phyloP scores from a whole-genome alignment of 306 rosid genomes.

The Dalbergia cochinchinensis region DNA sequence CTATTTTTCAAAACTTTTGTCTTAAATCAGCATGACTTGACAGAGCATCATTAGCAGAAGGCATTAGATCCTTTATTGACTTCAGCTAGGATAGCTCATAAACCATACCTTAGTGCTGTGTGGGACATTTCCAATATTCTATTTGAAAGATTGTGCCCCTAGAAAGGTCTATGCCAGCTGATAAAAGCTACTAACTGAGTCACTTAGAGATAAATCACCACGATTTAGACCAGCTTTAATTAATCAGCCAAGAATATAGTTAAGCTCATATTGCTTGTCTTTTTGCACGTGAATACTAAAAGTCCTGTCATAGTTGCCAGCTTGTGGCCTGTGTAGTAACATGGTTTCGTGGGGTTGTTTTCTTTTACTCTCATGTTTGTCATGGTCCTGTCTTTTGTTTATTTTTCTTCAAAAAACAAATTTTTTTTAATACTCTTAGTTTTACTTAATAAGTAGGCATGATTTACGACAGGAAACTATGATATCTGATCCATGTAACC shows the following conservation, averaged over 20 bases:
- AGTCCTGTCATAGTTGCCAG: conserved; percentile 23
- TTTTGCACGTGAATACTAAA: conserved; percentile 33
- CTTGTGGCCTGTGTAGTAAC: conserved; percentile 16
- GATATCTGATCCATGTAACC: not conserved
- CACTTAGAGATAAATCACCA: conserved; percentile 40
- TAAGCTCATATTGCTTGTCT: conserved; percentile 40
- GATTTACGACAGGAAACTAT: no score
- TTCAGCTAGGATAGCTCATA: not conserved
- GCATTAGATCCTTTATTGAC: not conserved
- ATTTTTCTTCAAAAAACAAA: not conserved
- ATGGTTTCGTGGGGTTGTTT: conserved; percentile 10
- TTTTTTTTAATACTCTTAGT: not conserved
- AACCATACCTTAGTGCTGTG: not conserved
- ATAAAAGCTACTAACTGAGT: conserved; percentile 15
- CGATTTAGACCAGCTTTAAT: conserved; percentile 26
- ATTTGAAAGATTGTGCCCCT: not conserved
- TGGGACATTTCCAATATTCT: conserved; percentile 28
- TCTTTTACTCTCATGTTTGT: not conserved
- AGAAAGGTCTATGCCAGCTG: conserved; percentile 44
- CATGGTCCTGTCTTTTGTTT: not conserved
- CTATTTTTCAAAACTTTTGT: not conserved
- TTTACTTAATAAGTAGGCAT: no score
- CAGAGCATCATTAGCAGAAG: conserved; percentile 3
- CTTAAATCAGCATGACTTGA: conserved; percentile 14
- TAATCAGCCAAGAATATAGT: conserved; percentile 11